Evolutionary conservation across 169 alveolate species (phyloP).

Genomic region (Plasmodium fragile): DNA sequence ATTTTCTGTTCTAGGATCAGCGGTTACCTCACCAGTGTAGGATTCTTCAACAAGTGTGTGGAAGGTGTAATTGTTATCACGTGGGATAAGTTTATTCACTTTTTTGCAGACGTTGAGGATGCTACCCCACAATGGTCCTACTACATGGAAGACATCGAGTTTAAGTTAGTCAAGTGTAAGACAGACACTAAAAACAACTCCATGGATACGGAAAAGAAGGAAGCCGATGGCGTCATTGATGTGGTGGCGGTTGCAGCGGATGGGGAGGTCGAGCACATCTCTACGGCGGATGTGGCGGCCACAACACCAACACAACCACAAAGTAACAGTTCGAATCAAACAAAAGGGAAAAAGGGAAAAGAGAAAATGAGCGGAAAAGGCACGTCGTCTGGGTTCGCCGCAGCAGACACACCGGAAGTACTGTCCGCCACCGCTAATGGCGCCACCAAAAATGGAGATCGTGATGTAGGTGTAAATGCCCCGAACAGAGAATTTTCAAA

Average conservation of each 20-base stretch:
- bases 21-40: constrained; percentile 71
- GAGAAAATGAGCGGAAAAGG: not conserved
- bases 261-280: not conserved
- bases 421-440: too few relatives aligned
- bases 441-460: not conserved
- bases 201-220: not conserved
- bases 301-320: not conserved
- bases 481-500: not conserved
- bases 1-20: constrained; percentile 40
- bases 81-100: constrained; percentile 71
- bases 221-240: not conserved
- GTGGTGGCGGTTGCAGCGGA: not conserved
- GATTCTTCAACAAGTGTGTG: constrained; percentile 48
- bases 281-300: not conserved
- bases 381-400: not conserved
- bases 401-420: not conserved
- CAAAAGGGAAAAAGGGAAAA: not conserved
- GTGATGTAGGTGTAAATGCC: not conserved
- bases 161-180: constrained; percentile 24
- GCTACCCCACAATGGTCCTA: constrained; percentile 72
- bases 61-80: constrained; percentile 67
- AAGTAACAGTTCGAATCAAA: not conserved
- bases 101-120: constrained; percentile 45
- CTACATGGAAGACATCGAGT: constrained; percentile 52
- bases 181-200: not conserved